Percentiles rank a stretch among this genome's conserved stretches.
These are phyloP conservation scores for Exobasidium rhododendri DNA, from an alignment of 1,284 basidiomycete genomes.

Conservation along the genomic window DNA sequence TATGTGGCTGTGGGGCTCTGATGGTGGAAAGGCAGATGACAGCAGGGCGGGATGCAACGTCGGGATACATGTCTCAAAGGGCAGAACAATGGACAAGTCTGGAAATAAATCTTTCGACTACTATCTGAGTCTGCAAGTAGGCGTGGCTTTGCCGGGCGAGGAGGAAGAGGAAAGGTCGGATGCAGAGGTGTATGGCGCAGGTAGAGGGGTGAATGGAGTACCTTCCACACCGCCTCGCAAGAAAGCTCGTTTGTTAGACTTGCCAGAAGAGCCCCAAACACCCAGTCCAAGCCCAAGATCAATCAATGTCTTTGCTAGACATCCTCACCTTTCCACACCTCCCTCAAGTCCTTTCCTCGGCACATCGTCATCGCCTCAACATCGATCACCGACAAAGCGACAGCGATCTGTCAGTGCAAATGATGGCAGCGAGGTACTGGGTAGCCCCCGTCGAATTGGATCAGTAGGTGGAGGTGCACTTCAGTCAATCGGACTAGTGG, in stretches of 20 bases:
- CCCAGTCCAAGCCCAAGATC: not conserved
- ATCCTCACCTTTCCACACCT: not conserved
- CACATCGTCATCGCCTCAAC: not conserved
- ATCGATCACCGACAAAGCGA: not conserved
- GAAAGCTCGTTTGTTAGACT: not conserved
- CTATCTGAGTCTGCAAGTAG: conserved; percentile 38
- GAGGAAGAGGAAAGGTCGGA: conserved; percentile 17
- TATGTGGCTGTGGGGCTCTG: conserved; percentile 33
- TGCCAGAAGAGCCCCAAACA: not conserved
- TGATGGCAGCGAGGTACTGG: not conserved
- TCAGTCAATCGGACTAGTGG: conserved; percentile 9
- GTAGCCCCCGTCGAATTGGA: not conserved
- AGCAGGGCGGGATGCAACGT: not conserved
- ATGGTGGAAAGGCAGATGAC: conserved; percentile 3
- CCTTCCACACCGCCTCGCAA: not conserved
- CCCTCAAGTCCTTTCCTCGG: not conserved
- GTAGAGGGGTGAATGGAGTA: not conserved
- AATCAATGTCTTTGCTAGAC: not conserved
- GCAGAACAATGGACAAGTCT: conserved; percentile 10
- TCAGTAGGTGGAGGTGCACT: not conserved
- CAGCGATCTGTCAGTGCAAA: not conserved
- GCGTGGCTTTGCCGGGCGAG: conserved; percentile 1
- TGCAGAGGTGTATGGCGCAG: conserved; percentile 11
- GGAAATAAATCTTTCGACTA: conserved; percentile 37
- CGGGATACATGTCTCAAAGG: not conserved